These are phyloP conservation scores for Candida montana DNA, from an alignment of 805 yeast species.

Conservation along the genomic window DNA sequence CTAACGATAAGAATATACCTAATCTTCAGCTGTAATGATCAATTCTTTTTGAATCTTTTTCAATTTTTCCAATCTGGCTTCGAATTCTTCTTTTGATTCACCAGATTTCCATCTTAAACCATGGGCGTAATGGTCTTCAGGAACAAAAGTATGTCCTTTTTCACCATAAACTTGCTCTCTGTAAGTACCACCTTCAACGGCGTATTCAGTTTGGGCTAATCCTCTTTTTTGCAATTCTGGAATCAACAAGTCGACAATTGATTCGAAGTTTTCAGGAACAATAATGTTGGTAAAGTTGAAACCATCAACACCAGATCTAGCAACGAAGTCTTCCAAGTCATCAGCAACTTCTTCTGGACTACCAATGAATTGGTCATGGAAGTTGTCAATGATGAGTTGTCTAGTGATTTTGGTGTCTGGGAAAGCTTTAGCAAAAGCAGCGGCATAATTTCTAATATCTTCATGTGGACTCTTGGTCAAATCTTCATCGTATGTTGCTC, in stretches of 20 bases:
- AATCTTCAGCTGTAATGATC: conserved; percentile 8
- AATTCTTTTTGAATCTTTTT: conserved; percentile 2
- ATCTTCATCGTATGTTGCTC: conserved; percentile 17
- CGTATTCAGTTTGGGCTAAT: conserved; percentile 26
- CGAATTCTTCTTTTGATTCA: conserved; percentile 9
- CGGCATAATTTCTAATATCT: conserved; percentile 17
- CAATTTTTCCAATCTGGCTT: conserved; percentile 3
- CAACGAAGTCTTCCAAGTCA: conserved; percentile 34
- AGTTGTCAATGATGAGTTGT: conserved; percentile 3
- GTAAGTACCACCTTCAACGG: conserved; percentile 10
- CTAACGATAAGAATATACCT: neutral
- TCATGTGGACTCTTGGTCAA: conserved; percentile 3
- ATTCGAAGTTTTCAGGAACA: conserved; percentile 34
- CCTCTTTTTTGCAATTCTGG: conserved; percentile 33
- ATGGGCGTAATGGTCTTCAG: conserved; percentile 10
- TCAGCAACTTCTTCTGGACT: conserved; percentile 30
- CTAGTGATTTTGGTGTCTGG: conserved; percentile 3
- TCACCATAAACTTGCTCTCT: conserved; percentile 11
- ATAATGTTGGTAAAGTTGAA: conserved; percentile 35
- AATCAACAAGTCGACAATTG: conserved; percentile 29
- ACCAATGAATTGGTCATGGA: conserved; percentile 4
- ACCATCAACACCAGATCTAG: conserved; percentile 35
- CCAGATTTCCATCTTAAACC: conserved; percentile 11
- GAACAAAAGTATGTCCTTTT: conserved; percentile 10
- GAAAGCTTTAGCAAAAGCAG: conserved; percentile 8